phyloP scores from a whole-genome alignment of 169 alveolate species.

The Plasmodium knowlesi region DNA sequence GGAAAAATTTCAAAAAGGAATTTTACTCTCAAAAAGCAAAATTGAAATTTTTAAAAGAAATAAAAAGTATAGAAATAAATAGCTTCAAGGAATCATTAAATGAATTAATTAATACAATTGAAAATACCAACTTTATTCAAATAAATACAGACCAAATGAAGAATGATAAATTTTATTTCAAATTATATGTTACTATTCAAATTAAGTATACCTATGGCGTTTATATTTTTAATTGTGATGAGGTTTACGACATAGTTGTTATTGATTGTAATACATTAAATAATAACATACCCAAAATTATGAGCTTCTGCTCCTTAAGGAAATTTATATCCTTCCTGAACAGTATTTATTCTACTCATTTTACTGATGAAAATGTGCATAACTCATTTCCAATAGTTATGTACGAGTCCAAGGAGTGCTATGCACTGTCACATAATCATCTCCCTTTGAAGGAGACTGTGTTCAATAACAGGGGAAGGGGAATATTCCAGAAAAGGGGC shows the following conservation, averaged over 20 bases:
- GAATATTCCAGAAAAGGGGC: neutral
- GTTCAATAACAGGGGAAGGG: conserved; percentile 1
- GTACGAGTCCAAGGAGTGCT: conserved; percentile 61
- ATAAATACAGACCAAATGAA: neutral
- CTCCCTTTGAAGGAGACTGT: conserved; percentile 13
- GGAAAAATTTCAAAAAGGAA: conserved; percentile 49
- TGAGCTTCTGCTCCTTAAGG: conserved; percentile 49
- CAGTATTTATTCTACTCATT: conserved; percentile 21
- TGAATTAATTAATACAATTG: conserved; percentile 54
- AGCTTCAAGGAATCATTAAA: conserved; percentile 64
- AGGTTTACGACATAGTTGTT: conserved; percentile 53
- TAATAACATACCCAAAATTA: conserved; percentile 51
- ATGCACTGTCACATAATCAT: conserved; percentile 37
- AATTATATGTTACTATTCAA: conserved; percentile 48
- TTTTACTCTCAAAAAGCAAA: conserved; percentile 10
- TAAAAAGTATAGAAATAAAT: conserved; percentile 53
- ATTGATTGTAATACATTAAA: conserved; percentile 54
- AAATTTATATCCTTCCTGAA: conserved; percentile 56
- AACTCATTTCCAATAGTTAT: conserved; percentile 53
- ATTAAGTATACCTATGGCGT: conserved; percentile 38
- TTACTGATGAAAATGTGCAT: conserved; percentile 28
- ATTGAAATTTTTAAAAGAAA: conserved; percentile 66
- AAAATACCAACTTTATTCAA: conserved; percentile 42
- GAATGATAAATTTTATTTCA: conserved; percentile 33
- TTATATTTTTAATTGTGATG: conserved; percentile 63